Evolutionary conservation across 768 basidiomycete genomes (phyloP), one percentile per base, ranked within the genome.

Genomic region (Phanerochaete carnosa): DNA sequence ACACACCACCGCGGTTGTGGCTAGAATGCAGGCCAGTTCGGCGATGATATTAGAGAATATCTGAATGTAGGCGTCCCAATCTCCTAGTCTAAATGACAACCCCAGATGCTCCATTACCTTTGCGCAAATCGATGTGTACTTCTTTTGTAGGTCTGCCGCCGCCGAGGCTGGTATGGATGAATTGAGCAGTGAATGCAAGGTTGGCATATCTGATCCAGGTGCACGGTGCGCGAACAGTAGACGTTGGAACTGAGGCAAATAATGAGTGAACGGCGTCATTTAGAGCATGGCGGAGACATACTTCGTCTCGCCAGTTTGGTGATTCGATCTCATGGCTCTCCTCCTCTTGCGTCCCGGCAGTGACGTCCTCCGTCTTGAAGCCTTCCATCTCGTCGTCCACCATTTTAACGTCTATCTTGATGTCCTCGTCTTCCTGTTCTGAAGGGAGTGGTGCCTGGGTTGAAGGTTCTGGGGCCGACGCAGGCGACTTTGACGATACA

Each of bases 151-250:
- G 49, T 71, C 59, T 56, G 51, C 57, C 16, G 69, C 56, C 11
- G 71, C 60, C 11, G 68, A 57, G 12, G 64, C 29, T 1, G 71
- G 64, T 1, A 76, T 60, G 12, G 73, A 64, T 13, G 72, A 70
- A 32, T 77, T 73, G 54, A 87, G 70, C 26, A 90, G 76, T 22
- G 77, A 63, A 61, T 88, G 86, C 23, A 89, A 73, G 2, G 86
- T 86, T 16, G 77, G 70, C 23, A 76, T 70, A 3, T 68, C 68
- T 6, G 71, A 74, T 19, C 70, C 68, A 1, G 75, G 73, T 30
- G 75, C 69, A 2, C 75, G 74, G 70, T 91, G 89, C 0, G 81
- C 83, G 56, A 90, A 66, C n/a, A 90, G 70, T 29, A 87, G 76
- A 45, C 81, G 78, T 63, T 81, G 83, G 50, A 90, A 72, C 89